These are phyloP conservation scores for Linderniella brevidens DNA, from an alignment of 257 asterid genomes.

Conservation along the genomic window DNA sequence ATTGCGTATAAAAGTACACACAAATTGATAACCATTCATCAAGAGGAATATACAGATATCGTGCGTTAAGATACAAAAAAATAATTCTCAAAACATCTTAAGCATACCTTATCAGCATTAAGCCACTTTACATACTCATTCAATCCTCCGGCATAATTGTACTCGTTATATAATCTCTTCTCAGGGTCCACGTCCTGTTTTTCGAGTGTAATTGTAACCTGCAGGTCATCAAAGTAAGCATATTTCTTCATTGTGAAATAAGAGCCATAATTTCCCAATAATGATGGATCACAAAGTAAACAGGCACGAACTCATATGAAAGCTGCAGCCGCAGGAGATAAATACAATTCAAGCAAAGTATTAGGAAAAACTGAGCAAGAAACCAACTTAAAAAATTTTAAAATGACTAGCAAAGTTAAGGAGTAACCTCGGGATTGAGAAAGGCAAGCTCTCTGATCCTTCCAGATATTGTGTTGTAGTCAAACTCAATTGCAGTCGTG, in stretches of 20 bases:
- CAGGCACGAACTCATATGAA: not conserved
- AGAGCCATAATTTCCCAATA: not conserved
- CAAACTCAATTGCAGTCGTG: constrained; percentile 67
- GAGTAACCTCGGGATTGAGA: constrained; percentile 78
- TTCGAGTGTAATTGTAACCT: constrained; percentile 56
- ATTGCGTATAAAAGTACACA: too few species aligned
- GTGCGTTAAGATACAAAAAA: too few species aligned
- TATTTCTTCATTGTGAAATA: not conserved
- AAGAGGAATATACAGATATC: not conserved
- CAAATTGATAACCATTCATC: not conserved
- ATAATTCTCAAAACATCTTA: not conserved
- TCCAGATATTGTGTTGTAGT: constrained; percentile 73
- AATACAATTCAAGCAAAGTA: not conserved
- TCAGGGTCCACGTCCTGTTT: constrained; percentile 52
- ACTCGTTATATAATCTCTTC: constrained; percentile 48
- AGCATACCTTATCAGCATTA: constrained; percentile 76
- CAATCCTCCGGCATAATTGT: constrained; percentile 86
- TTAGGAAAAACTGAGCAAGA: not conserved
- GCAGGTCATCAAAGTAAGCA: not conserved
- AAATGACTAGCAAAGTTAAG: not conserved
- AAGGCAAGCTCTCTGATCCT: constrained; percentile 97
- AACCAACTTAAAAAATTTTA: not conserved
- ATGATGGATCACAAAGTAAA: not conserved
- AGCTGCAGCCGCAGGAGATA: too few species aligned
- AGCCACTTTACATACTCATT: constrained; percentile 85